Conservation (phyloP, 2,329 filamentous ascomycete genomes). For the Aspergillus novofumigatus region DNA sequence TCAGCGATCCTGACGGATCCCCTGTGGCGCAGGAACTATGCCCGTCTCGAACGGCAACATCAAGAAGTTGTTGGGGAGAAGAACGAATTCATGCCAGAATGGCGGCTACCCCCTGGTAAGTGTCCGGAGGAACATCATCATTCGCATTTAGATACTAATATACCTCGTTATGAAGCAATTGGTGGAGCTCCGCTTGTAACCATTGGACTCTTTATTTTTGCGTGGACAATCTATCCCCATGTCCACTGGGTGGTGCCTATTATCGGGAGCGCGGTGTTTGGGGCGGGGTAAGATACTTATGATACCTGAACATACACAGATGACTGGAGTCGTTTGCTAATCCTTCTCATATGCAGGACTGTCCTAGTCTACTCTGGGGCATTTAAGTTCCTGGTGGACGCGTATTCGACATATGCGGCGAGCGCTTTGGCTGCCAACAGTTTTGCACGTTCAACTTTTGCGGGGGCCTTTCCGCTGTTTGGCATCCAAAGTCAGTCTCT, state of each 20-base stretch:
- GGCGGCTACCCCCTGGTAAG: slow-evolving; percentile 67
- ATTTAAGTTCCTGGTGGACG: slow-evolving; percentile 80
- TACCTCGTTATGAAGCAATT: slow-evolving; percentile 45
- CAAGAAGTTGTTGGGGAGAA: slow-evolving; percentile 28
- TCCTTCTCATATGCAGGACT: slow-evolving; percentile 47
- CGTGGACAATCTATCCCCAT: slow-evolving; percentile 69
- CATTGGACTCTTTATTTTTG: slow-evolving; percentile 81
- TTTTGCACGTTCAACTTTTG: slow-evolving; percentile 73
- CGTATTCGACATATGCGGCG: slow-evolving; percentile 45
- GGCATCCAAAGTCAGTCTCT: slow-evolving; percentile 52
- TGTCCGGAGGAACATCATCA: slow-evolving; percentile 8
- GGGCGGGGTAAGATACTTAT: slow-evolving; percentile 56
- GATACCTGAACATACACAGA: not conserved
- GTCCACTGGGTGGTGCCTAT: slow-evolving; percentile 76
- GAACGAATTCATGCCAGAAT: slow-evolving; percentile 72
- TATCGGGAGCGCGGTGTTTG: slow-evolving; percentile 68
- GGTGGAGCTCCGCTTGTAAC: slow-evolving; percentile 73
- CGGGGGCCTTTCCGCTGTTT: slow-evolving; percentile 73
- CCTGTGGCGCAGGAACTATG: slow-evolving; percentile 44
- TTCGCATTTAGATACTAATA: not conserved
- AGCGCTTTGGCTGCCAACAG: slow-evolving; percentile 77
- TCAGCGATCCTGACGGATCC: slow-evolving; percentile 43
- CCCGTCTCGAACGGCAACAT: slow-evolving; percentile 37
- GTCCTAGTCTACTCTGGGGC: slow-evolving; percentile 77
- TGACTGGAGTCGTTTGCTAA: slow-evolving; percentile 3